Conservation (phyloP, 2,329 filamentous ascomycete genomes). For the Cladophialophora immunda region DNA sequence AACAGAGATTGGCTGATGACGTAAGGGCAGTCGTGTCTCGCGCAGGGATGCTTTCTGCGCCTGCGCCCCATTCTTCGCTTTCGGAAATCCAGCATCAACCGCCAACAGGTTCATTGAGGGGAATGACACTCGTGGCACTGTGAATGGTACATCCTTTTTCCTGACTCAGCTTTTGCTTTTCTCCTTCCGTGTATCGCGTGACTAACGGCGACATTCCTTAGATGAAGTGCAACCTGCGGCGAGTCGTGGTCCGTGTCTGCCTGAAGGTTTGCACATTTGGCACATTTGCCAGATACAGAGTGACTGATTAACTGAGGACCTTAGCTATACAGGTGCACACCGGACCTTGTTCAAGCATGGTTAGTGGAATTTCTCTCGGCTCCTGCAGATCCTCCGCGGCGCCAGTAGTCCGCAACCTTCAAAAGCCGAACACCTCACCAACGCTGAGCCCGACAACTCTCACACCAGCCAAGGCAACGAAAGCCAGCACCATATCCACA, state of each 20-base stretch:
- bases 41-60: not conserved
- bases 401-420: constrained; percentile 39
- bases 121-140: no score
- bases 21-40: not conserved
- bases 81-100: constrained; percentile 13
- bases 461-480: constrained; percentile 76
- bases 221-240: not conserved
- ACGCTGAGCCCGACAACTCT: constrained; percentile 81
- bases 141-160: not conserved
- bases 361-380: not conserved
- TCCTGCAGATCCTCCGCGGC: not conserved
- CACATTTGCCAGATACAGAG: not conserved
- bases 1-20: constrained; percentile 15
- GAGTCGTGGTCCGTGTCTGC: not conserved
- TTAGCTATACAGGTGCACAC: not conserved
- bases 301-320: constrained; percentile 9
- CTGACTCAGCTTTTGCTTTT: constrained; percentile 21
- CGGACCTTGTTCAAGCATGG: not conserved
- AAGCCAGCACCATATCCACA: constrained; percentile 76
- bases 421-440: constrained; percentile 87
- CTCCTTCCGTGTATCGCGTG: constrained; percentile 8
- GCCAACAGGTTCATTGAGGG: constrained; percentile 3
- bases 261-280: not conserved
- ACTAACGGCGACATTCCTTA: constrained; percentile 7
- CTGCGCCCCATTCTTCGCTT: constrained; percentile 12